A percentile compares a stretch with the other conserved stretches of the same genome.
Conservation (phyloP, 352 stramenopile genomes). For the Pythium phragmitis region DNA sequence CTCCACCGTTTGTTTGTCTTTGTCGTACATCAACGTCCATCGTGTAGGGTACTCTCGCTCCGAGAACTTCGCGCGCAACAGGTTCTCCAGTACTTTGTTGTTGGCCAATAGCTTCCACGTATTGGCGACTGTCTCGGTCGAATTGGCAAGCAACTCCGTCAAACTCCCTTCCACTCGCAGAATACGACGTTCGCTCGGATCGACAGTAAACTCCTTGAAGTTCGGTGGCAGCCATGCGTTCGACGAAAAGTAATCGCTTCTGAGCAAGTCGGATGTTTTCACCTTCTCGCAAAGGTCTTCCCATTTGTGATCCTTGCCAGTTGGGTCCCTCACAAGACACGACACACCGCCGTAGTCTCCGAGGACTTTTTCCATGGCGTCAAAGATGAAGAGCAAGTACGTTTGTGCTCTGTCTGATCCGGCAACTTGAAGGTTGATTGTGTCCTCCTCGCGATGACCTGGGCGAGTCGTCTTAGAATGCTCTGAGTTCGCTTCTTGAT, state of each 20-base stretch:
- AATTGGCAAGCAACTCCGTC: no score
- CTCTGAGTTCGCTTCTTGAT: constrained; percentile 4
- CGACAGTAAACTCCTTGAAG: constrained; percentile 7
- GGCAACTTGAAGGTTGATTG: constrained; percentile 15
- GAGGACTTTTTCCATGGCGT: constrained; percentile 14
- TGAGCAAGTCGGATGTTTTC: not conserved
- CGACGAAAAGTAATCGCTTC: not conserved
- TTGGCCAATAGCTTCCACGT: constrained; percentile 1
- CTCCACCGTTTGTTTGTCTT: not conserved
- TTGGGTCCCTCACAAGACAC: constrained; percentile 9
- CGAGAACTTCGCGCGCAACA: constrained; percentile 2
- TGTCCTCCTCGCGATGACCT: constrained; percentile 3
- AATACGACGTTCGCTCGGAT: not conserved
- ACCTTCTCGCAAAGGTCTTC: not conserved
- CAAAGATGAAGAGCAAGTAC: constrained; percentile 13
- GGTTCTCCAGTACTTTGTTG: constrained; percentile 10
- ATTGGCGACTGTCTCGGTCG: not conserved
- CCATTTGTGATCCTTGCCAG: constrained; percentile 1
- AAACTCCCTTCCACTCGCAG: constrained; percentile 5
- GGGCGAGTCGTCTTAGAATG: constrained; percentile 5
- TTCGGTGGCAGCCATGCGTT: constrained; percentile 11
- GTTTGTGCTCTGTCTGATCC: constrained; percentile 3
- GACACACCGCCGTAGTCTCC: constrained; percentile 7
- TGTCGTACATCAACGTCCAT: constrained; percentile 16
- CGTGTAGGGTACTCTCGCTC: constrained; percentile 7